These are phyloP conservation scores for Oldenlandia corymbosa DNA, from an alignment of 257 asterid species.

Conservation along the genomic window DNA sequence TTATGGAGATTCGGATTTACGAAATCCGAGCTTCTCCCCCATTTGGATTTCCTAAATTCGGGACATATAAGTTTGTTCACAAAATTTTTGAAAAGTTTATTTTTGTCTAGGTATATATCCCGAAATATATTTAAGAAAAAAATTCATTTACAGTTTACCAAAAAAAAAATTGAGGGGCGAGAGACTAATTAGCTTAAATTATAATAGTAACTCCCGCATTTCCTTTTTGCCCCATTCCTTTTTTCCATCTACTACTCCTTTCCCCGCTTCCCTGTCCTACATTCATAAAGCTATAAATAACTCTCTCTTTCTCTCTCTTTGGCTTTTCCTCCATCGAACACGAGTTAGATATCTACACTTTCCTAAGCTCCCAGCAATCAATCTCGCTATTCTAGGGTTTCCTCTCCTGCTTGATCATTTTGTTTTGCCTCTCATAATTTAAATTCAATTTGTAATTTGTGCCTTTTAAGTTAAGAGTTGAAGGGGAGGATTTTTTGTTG, in stretches of 20 bases:
- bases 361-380: slow-evolving; percentile 10
- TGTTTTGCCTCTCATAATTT: too few relatives aligned
- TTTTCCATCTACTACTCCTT: not conserved
- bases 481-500: not conserved
- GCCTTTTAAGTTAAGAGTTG: too few relatives aligned
- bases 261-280: slow-evolving; percentile 2
- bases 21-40: too few relatives aligned
- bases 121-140: too few relatives aligned
- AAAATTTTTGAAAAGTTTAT: too few relatives aligned
- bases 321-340: slow-evolving; percentile 2
- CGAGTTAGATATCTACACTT: not conserved
- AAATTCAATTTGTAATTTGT: too few relatives aligned
- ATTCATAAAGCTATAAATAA: slow-evolving; percentile 10
- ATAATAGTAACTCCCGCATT: not conserved
- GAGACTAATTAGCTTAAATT: not conserved
- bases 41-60: too few relatives aligned
- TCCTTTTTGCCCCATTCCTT: too few relatives aligned
- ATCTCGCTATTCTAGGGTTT: slow-evolving; percentile 11
- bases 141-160: too few relatives aligned
- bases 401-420: not conserved
- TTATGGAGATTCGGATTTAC: too few relatives aligned
- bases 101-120: too few relatives aligned
- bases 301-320: not conserved
- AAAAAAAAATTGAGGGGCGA: not conserved
- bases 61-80: too few relatives aligned